Evolutionary conservation across 1,284 basidiomycete genomes (phyloP).

Genomic region (Ustilago loliicola): DNA sequence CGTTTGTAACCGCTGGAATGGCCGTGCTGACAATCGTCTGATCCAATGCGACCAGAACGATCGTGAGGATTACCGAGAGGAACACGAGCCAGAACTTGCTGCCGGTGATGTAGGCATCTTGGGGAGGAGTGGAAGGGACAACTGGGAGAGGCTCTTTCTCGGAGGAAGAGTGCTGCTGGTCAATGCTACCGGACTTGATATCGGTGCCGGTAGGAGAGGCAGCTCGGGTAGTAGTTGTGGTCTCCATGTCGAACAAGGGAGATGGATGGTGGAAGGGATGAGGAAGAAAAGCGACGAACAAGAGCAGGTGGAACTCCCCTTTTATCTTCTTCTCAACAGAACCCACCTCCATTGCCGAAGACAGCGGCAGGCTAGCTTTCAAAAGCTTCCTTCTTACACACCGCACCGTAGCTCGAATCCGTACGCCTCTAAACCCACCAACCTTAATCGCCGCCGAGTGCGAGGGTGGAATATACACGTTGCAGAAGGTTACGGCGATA

Average conservation of each 20-base stretch:
- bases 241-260: not conserved
- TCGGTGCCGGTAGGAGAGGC: not conserved
- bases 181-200: not conserved
- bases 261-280: not conserved
- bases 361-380: too few species aligned
- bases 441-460: too few species aligned
- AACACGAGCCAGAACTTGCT: slow-evolving; percentile 30
- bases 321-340: not conserved
- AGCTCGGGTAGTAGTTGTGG: not conserved
- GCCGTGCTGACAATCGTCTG: slow-evolving; percentile 64
- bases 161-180: too few species aligned
- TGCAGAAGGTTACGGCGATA: too few species aligned
- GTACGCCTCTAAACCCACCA: too few species aligned
- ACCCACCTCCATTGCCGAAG: too few species aligned
- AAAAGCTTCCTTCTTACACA: too few species aligned
- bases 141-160: too few species aligned
- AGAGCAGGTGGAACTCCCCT: not conserved
- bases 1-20: slow-evolving; percentile 52
- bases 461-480: too few species aligned
- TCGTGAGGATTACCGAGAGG: not conserved
- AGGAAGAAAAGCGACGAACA: not conserved
- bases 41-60: slow-evolving; percentile 37
- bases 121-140: not conserved
- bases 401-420: too few species aligned
- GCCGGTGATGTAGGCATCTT: not conserved